Base-by-base conservation (phyloP, 1,284 basidiomycete species). In the Porogramme epimiltina region DNA sequence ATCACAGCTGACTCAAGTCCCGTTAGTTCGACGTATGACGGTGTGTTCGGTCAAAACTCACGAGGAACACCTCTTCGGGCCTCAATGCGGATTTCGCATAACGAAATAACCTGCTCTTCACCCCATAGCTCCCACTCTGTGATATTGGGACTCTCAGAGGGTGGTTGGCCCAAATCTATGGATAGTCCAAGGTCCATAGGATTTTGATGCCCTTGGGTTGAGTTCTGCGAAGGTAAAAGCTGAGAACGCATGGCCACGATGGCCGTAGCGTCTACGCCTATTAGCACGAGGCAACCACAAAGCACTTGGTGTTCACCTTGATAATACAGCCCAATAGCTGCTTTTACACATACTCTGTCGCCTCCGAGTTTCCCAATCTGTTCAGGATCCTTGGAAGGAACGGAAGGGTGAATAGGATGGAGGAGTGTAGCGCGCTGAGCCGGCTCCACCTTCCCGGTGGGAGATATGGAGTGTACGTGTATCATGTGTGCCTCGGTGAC, bases 281-380 rank as follows among this genome's bases (percentile, higher is more conserved):
- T 52, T 19, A 52, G 45, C 20, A 15, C 25, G 18, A 34, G 19
- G 38, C 18, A 23, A 8, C 22, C 8, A 37, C 26, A 22, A 45
- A 37, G 22, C 20, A 28, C 11, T 16, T 39, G 15, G 34, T 28
- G 49, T 57, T 49, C 66, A 85, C 89, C 86, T 62, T 82, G 77
- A 59, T 87, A 89, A 36, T 74, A 74, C 37, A 87, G 62, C 4
- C 84, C 84, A 52, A 91, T 81, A 8, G 84, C 75, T 16, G 87
- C 88, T 51, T 74, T 71, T 11, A 75, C 67, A 58, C 88, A 90
- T 16, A 78, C 59, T 56, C 70, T 74, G 33, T 76, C 65, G 22
- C 75, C 74, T n/a, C 75, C 73, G 4, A 73, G 63, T 39, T 74
- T 71, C 44, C 75, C 68, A 16, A 68, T 58, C 3, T 64, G 52